Percentiles rank a stretch among this genome's conserved stretches.
phyloP scores from a whole-genome alignment of 2,329 filamentous ascomycete genomes.

The Colletotrichum noveboracense region DNA sequence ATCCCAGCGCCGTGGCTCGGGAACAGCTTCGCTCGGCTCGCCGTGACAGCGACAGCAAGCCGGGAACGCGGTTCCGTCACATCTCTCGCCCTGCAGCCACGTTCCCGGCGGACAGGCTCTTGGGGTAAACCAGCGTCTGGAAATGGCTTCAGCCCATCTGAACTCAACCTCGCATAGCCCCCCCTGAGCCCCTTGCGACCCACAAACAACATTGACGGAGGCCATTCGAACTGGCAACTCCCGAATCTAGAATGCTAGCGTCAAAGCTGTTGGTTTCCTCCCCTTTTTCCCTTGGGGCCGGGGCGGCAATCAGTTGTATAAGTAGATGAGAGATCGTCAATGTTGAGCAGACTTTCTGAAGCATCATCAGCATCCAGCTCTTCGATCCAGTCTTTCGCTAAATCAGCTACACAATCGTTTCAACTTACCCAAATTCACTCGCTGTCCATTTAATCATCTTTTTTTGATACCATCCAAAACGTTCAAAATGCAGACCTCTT shows the following conservation, averaged over 20 bases:
- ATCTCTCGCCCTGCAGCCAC: background rate
- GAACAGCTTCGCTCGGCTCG: background rate
- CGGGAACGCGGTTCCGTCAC: background rate
- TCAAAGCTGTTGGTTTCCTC: background rate
- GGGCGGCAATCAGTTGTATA: background rate
- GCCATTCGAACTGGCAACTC: background rate
- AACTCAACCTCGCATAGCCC: background rate
- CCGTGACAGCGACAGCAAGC: background rate
- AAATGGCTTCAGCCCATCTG: background rate
- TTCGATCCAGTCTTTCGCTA: constrained; percentile 3
- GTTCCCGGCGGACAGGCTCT: background rate
- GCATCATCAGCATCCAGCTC: background rate
- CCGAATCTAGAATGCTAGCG: background rate
- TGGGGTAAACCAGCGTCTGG: background rate
- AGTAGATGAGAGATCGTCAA: background rate
- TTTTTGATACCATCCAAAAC: background rate
- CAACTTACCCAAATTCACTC: background rate
- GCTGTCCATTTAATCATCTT: background rate
- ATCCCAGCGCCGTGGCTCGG: background rate
- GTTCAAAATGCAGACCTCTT: constrained; percentile 8
- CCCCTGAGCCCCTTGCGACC: background rate
- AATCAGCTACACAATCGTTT: background rate
- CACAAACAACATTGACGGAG: background rate
- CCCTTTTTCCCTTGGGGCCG: background rate
- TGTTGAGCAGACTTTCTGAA: too few species aligned